Conservation (phyloP, 352 stramenopile genomes). For the Phytophthora podocarpi region DNA sequence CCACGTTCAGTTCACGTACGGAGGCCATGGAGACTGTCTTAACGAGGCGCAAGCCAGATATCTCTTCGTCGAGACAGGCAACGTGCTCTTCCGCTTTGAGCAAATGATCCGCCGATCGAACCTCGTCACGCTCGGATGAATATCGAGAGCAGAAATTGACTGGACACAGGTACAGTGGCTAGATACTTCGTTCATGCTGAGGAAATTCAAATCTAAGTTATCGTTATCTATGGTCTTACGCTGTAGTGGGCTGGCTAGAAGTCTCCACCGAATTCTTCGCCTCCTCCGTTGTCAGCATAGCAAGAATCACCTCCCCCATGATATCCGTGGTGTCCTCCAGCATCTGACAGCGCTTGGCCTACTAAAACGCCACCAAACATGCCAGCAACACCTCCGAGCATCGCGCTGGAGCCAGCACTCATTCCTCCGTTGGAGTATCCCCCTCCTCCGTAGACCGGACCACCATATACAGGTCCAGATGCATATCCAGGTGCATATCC, state of each 20-base stretch:
- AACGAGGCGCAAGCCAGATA: slow-evolving; percentile 46
- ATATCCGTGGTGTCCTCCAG: slow-evolving; percentile 18
- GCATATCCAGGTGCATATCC: slow-evolving; percentile 13
- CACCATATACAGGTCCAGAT: slow-evolving; percentile 15
- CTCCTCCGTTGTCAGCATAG: slow-evolving; percentile 20
- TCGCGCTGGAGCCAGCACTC: slow-evolving; percentile 28
- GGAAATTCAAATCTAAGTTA: slow-evolving; percentile 25
- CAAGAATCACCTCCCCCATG: slow-evolving; percentile 1
- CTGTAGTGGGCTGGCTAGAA: slow-evolving; percentile 31
- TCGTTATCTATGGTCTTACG: slow-evolving; percentile 7
- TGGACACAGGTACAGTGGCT: not conserved
- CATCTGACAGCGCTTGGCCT: slow-evolving; percentile 19
- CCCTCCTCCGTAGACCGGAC: slow-evolving; percentile 18
- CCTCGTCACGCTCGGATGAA: slow-evolving; percentile 34
- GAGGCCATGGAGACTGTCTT: slow-evolving; percentile 39
- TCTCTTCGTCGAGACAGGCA: slow-evolving; percentile 44
- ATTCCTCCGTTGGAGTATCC: slow-evolving; percentile 25
- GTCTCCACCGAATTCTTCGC: slow-evolving; percentile 37
- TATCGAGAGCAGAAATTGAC: too few relatives aligned
- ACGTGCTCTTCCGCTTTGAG: slow-evolving; percentile 51
- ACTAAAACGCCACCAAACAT: slow-evolving; percentile 32
- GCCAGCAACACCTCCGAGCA: slow-evolving; percentile 31
- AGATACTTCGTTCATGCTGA: too few relatives aligned
- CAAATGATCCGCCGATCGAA: slow-evolving; percentile 41
- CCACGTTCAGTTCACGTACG: slow-evolving; percentile 49